These are phyloP conservation scores for Rhodotorula sphaerocarpa DNA, from an alignment of 768 basidiomycete genomes.

Conservation along the genomic window DNA sequence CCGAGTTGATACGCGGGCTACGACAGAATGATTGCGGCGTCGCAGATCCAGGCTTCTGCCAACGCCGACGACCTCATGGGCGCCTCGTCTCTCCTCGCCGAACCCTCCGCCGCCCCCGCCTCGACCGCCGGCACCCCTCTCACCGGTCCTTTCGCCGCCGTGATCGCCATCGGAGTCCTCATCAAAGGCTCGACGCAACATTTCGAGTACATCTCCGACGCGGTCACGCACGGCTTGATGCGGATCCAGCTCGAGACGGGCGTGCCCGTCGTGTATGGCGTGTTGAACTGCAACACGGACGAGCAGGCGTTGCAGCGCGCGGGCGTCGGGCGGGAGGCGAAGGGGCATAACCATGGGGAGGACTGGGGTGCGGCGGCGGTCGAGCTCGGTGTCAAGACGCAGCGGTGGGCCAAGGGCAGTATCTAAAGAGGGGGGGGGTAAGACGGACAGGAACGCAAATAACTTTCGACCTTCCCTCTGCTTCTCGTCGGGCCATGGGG, in stretches of 20 bases:
- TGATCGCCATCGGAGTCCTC: slow-evolving; percentile 94
- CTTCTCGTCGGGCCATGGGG: too few species aligned
- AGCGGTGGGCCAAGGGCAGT: slow-evolving; percentile 30
- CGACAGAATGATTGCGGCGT: slow-evolving; percentile 80
- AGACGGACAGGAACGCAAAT: not conserved
- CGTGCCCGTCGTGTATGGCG: slow-evolving; percentile 91
- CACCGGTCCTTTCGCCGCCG: slow-evolving; percentile 73
- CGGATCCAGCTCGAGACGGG: slow-evolving; percentile 85
- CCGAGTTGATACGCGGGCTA: not conserved
- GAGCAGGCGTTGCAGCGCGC: slow-evolving; percentile 91
- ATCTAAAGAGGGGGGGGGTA: not conserved
- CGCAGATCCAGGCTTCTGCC: slow-evolving; percentile 68
- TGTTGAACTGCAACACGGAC: slow-evolving; percentile 82
- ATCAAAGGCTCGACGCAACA: slow-evolving; percentile 99
- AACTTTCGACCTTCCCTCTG: too few species aligned
- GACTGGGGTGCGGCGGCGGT: slow-evolving; percentile 97
- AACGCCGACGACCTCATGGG: slow-evolving; percentile 72
- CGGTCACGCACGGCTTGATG: slow-evolving; percentile 90
- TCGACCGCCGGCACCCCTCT: slow-evolving; percentile 42
- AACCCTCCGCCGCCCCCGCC: slow-evolving; percentile 51
- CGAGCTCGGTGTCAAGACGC: slow-evolving; percentile 48
- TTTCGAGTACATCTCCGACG: slow-evolving; percentile 97
- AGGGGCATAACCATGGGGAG: slow-evolving; percentile 94
- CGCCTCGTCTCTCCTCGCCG: slow-evolving; percentile 46
- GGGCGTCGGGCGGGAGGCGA: slow-evolving; percentile 63